Percentiles rank a stretch among this genome's conserved stretches.
phyloP scores from a whole-genome alignment of 106 monocot genomes.

The Dendrobium huoshanense region DNA sequence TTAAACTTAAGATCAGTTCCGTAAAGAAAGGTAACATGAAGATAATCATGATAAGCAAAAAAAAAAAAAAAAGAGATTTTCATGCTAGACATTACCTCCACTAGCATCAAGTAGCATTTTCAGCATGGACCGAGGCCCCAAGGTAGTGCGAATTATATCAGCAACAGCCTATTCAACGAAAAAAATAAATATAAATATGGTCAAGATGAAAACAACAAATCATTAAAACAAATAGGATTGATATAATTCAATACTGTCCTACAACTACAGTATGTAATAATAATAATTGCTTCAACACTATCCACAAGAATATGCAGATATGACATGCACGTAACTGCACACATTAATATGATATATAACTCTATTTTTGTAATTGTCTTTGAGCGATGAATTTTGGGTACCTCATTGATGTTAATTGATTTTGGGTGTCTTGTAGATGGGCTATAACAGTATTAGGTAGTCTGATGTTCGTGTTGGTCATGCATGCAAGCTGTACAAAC shows the following conservation, averaged over 20 bases:
- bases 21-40: neutral
- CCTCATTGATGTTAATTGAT: too few relatives aligned
- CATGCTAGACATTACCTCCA: slow-evolving; percentile 32
- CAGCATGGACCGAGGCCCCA: slow-evolving; percentile 78
- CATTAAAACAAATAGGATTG: neutral
- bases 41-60: neutral
- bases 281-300: neutral
- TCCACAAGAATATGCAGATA: neutral
- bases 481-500: too few relatives aligned
- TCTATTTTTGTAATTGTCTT: too few relatives aligned
- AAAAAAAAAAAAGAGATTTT: neutral
- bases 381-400: too few relatives aligned
- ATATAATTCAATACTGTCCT: neutral
- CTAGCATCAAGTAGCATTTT: slow-evolving; percentile 77
- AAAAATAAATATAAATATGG: neutral
- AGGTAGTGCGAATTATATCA: slow-evolving; percentile 78
- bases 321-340: neutral
- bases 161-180: slow-evolving; percentile 51
- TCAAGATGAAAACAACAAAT: neutral
- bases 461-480: too few relatives aligned
- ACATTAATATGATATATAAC: too few relatives aligned
- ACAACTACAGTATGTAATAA: neutral
- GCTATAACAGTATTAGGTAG: too few relatives aligned
- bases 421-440: too few relatives aligned
- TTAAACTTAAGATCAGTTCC: neutral